Conservation (phyloP, 192 early-diverging fungal genomes). For the Gamsiella multidivaricata region DNA sequence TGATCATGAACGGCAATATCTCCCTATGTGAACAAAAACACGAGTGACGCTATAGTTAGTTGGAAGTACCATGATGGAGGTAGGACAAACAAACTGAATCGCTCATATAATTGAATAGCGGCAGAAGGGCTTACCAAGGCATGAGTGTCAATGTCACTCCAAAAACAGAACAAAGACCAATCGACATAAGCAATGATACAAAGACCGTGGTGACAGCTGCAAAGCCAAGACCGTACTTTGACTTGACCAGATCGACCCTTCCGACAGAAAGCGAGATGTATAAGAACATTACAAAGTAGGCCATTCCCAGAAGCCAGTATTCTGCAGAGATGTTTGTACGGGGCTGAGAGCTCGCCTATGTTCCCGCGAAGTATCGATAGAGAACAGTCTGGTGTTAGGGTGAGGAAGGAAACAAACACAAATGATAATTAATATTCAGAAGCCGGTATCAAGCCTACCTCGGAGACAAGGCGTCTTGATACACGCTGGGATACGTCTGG, state of each 20-base stretch:
- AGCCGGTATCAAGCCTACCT: conserved; percentile 9
- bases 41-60: neutral
- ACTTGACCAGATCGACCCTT: conserved; percentile 78
- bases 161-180: conserved; percentile 72
- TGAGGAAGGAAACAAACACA: too few relatives aligned
- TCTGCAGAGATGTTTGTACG: conserved; percentile 48
- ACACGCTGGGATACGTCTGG: neutral
- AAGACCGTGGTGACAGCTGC: conserved; percentile 75
- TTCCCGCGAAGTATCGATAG: too few relatives aligned
- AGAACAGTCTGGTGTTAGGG: too few relatives aligned
- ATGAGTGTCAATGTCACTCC: conserved; percentile 67
- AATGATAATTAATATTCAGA: too few relatives aligned
- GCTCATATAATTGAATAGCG: neutral
- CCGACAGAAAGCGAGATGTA: conserved; percentile 76
- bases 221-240: conserved; percentile 76
- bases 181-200: conserved; percentile 69
- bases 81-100: neutral
- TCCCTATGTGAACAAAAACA: conserved; percentile 59
- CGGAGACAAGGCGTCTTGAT: conserved; percentile 35
- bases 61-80: conserved; percentile 3
- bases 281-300: conserved; percentile 72
- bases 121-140: conserved; percentile 66
- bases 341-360: conserved; percentile 24
- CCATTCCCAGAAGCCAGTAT: conserved; percentile 60
- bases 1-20: conserved; percentile 75